Evolutionary conservation across 2,329 filamentous ascomycete species (phyloP).

Genomic region (Nemania sp.): DNA sequence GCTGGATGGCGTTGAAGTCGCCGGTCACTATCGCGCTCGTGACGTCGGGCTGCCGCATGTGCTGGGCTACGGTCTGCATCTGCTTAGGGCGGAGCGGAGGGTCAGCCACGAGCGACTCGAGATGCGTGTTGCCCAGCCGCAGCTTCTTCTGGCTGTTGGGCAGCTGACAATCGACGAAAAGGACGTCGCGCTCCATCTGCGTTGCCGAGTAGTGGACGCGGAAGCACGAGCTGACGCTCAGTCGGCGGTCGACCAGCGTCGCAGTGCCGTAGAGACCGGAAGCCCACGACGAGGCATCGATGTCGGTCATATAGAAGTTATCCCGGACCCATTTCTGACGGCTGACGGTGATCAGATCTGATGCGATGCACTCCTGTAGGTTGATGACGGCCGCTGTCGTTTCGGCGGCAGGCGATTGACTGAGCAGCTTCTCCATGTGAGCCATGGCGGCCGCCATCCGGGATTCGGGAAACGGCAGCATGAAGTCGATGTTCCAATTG

Average conservation of each 20-base stretch:
- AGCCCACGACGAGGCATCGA: slow-evolving; percentile 47
- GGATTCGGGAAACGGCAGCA: slow-evolving; percentile 34
- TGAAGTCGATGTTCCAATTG: slow-evolving; percentile 44
- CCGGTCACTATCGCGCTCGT: slow-evolving; percentile 52
- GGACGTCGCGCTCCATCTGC: slow-evolving; percentile 53
- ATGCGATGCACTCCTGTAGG: slow-evolving; percentile 54
- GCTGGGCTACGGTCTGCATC: slow-evolving; percentile 15
- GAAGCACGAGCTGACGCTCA: slow-evolving; percentile 49
- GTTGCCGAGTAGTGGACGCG: slow-evolving; percentile 53
- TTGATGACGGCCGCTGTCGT: slow-evolving; percentile 48
- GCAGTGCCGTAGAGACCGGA: slow-evolving; percentile 54
- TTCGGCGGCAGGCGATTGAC: neutral
- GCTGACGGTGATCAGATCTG: slow-evolving; percentile 51
- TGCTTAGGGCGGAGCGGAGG: slow-evolving; percentile 37
- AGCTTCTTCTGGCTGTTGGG: slow-evolving; percentile 13
- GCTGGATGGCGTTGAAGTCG: slow-evolving; percentile 61
- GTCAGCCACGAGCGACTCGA: slow-evolving; percentile 36
- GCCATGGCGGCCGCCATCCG: slow-evolving; percentile 38
- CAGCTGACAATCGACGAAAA: slow-evolving; percentile 51
- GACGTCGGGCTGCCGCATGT: slow-evolving; percentile 36
- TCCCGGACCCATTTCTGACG: slow-evolving; percentile 50
- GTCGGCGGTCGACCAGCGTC: slow-evolving; percentile 52
- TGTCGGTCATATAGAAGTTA: slow-evolving; percentile 53
- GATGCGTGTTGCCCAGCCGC: slow-evolving; percentile 38
- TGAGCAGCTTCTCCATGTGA: slow-evolving; percentile 30